phyloP scores from a whole-genome alignment of 2,329 filamentous ascomycete species.

The Hypoxylon sp. region DNA sequence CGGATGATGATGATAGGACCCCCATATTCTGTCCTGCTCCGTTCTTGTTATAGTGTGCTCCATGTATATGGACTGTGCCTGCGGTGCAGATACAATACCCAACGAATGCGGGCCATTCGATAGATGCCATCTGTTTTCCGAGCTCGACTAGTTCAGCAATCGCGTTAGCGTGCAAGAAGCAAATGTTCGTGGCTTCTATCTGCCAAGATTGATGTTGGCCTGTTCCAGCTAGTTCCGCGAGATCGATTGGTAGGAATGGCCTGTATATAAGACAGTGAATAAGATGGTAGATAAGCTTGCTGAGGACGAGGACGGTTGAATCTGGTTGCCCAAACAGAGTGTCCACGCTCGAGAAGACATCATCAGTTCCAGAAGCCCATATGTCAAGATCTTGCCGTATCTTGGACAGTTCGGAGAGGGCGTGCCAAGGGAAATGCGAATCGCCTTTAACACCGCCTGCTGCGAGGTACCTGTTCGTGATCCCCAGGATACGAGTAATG shows the following conservation, averaged over 20 bases:
- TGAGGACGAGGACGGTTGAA: conserved; percentile 79
- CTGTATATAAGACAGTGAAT: conserved; percentile 88
- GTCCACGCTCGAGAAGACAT: conserved; percentile 79
- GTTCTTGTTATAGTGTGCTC: conserved; percentile 75
- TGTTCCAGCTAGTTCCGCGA: conserved; percentile 79
- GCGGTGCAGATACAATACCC: conserved; percentile 88
- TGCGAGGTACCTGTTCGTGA: conserved; percentile 84
- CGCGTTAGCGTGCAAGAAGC: conserved; percentile 85
- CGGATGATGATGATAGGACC: conserved; percentile 68
- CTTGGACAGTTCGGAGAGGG: conserved; percentile 83
- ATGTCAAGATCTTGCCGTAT: conserved; percentile 85
- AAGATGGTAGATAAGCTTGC: conserved; percentile 87
- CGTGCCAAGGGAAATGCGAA: conserved; percentile 91
- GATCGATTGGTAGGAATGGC: conserved; percentile 84
- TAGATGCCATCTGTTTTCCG: conserved; percentile 74
- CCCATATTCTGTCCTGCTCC: conserved; percentile 62
- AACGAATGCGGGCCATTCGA: conserved; percentile 88
- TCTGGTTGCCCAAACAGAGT: conserved; percentile 79
- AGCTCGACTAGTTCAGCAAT: conserved; percentile 85
- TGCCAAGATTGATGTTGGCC: conserved; percentile 93
- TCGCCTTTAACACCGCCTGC: conserved; percentile 88
- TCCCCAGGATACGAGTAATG: conserved; percentile 81
- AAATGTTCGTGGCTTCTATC: conserved; percentile 88
- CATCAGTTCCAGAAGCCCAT: conserved; percentile 84
- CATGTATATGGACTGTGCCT: conserved; percentile 88